phyloP scores from a whole-genome alignment of 768 basidiomycete genomes.

The Collybiopsis confluens region DNA sequence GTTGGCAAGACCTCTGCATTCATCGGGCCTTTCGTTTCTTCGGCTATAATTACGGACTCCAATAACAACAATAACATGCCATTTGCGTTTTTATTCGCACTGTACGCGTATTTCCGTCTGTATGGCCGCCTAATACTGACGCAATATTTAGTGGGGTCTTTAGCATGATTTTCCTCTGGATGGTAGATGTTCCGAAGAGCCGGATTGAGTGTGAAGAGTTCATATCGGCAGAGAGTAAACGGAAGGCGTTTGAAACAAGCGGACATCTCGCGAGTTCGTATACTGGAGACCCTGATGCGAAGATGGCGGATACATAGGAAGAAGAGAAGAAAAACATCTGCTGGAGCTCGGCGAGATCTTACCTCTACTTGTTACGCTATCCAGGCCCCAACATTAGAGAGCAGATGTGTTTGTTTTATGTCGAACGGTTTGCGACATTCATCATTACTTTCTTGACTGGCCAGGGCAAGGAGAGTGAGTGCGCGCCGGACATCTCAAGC shows the following conservation, averaged over 20 bases:
- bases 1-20: constrained; percentile 75
- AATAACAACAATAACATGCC: constrained; percentile 72
- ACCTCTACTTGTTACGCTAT: too few relatives aligned
- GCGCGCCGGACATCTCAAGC: too few relatives aligned
- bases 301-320: constrained; percentile 6
- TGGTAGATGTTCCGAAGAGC: constrained; percentile 65
- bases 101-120: constrained; percentile 38
- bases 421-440: background rate
- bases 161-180: constrained; percentile 55
- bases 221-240: constrained; percentile 45
- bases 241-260: constrained; percentile 27
- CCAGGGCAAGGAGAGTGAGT: too few relatives aligned
- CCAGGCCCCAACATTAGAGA: too few relatives aligned
- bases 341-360: too few relatives aligned
- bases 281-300: constrained; percentile 16
- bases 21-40: constrained; percentile 71
- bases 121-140: background rate
- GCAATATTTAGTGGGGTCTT: constrained; percentile 35
- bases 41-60: constrained; percentile 67
- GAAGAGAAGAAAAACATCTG: too few relatives aligned
- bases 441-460: background rate
- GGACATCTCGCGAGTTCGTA: constrained; percentile 17
- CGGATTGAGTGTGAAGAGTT: constrained; percentile 60
- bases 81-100: constrained; percentile 66
- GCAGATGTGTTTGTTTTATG: too few relatives aligned